Evolutionary conservation across 345 rosid genomes (phyloP).

Genomic region (Salix brachista): DNA sequence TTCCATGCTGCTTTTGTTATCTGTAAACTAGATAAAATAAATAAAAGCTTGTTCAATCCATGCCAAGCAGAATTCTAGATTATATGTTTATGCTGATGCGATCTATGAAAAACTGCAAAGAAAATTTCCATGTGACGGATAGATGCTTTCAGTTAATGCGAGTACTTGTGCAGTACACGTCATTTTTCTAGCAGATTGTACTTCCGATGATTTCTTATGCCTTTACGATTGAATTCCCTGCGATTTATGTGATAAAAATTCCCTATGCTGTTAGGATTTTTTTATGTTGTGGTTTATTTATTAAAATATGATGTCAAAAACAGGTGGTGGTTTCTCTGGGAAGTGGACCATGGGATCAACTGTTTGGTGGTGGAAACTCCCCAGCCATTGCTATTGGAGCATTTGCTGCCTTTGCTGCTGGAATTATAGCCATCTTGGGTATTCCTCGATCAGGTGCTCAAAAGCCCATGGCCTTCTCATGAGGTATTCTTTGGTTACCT

Average conservation of each 20-base stretch:
- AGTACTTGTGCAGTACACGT: not conserved
- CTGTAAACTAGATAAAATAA: not conserved
- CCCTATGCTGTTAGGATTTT: not conserved
- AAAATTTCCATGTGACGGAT: not conserved
- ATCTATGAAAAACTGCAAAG: not conserved
- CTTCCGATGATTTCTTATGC: not conserved
- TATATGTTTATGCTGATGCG: not conserved
- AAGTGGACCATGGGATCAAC: conserved; percentile 78
- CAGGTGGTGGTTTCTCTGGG: conserved; percentile 75
- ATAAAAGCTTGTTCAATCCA: not conserved
- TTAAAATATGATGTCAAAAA: conserved; percentile 13
- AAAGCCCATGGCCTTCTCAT: conserved; percentile 50
- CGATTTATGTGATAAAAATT: not conserved
- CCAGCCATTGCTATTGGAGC: conserved; percentile 75
- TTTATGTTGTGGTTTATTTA: conserved; percentile 3
- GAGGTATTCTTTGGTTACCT: conserved; percentile 30
- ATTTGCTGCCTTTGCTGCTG: conserved; percentile 54
- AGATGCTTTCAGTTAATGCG: not conserved
- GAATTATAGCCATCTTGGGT: conserved; percentile 76
- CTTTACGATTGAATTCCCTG: not conserved
- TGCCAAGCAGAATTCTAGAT: not conserved
- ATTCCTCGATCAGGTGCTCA: conserved; percentile 67
- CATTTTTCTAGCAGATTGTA: not conserved
- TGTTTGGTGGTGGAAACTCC: conserved; percentile 76
- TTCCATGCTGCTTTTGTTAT: too few species aligned